Evolutionary conservation across 1,139 yeast genomes (phyloP).

Genomic region (Meyerozyma guilliermondii): DNA sequence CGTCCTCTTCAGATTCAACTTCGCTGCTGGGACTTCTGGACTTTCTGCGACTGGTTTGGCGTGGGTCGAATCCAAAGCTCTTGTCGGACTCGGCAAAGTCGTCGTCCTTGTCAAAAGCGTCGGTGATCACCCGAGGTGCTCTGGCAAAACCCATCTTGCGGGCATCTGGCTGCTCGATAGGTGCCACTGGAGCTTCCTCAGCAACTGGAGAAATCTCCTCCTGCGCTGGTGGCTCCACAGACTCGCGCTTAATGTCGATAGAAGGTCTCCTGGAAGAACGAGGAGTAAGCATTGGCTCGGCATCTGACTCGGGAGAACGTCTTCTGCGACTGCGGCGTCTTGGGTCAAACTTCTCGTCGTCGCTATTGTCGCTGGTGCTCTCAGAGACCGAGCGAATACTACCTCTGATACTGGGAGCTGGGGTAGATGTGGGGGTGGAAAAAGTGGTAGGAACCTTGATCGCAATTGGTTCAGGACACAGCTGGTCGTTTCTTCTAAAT

Average conservation of each 20-base stretch:
- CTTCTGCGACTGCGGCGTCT: slow-evolving; percentile 11
- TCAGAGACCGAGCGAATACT: slow-evolving; percentile 10
- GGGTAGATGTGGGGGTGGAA: slow-evolving; percentile 7
- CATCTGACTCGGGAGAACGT: slow-evolving; percentile 4
- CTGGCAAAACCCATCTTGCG: too few relatives aligned
- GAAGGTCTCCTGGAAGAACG: slow-evolving; percentile 6
- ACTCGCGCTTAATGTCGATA: background rate
- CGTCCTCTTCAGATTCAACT: slow-evolving; percentile 6
- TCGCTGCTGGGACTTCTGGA: slow-evolving; percentile 3
- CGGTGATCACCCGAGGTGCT: slow-evolving; percentile 3
- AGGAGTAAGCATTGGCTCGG: slow-evolving; percentile 5
- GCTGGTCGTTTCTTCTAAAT: slow-evolving; percentile 36
- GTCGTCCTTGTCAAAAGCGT: slow-evolving; percentile 11
- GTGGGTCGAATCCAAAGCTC: slow-evolving; percentile 21
- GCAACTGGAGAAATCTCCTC: slow-evolving; percentile 1
- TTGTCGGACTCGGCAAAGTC: slow-evolving; percentile 13
- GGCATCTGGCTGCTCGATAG: too few relatives aligned
- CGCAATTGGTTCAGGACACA: slow-evolving; percentile 21
- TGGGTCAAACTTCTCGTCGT: slow-evolving; percentile 7
- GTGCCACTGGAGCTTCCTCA: slow-evolving; percentile 3
- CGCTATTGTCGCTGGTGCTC: slow-evolving; percentile 5
- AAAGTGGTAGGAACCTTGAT: slow-evolving; percentile 21
- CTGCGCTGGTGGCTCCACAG: background rate
- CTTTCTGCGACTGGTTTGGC: slow-evolving; percentile 6
- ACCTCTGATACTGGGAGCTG: slow-evolving; percentile 17